These are phyloP conservation scores for Cutaneotrichosporon sp. DNA, from an alignment of 1,284 basidiomycete species.

Conservation along the genomic window DNA sequence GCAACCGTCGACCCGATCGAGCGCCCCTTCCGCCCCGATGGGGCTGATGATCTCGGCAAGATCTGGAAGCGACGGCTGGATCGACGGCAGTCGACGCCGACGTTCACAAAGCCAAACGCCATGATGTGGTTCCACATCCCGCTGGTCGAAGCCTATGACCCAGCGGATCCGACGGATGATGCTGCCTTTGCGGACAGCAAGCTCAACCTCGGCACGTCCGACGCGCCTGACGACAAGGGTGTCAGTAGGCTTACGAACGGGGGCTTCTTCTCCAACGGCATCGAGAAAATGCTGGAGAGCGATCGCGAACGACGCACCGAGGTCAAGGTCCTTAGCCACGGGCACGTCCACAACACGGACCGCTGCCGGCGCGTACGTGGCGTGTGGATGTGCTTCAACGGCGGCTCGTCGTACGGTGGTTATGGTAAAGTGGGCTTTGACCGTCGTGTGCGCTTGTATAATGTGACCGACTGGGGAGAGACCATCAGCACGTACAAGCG, in stretches of 20 bases:
- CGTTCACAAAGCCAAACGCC: constrained; percentile 80
- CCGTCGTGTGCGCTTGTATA: constrained; percentile 80
- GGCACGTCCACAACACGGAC: constrained; percentile 83
- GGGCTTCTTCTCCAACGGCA: constrained; percentile 75
- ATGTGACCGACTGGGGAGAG: constrained; percentile 83
- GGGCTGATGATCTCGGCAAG: constrained; percentile 64
- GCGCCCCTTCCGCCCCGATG: constrained; percentile 76
- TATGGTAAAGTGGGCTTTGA: constrained; percentile 81
- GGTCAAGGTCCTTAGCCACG: constrained; percentile 68
- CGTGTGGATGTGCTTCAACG: constrained; percentile 89
- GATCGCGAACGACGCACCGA: constrained; percentile 44
- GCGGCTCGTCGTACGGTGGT: constrained; percentile 84
- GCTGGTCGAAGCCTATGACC: constrained; percentile 60
- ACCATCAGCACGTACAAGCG: constrained; percentile 84
- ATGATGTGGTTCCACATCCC: constrained; percentile 96
- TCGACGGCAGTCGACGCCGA: constrained; percentile 48
- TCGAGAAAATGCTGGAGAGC: constrained; percentile 59
- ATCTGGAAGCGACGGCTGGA: constrained; percentile 56
- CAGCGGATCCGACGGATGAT: constrained; percentile 49
- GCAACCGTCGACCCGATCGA: constrained; percentile 67
- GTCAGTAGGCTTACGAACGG: constrained; percentile 65
- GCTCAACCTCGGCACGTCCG: constrained; percentile 63
- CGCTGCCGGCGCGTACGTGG: constrained; percentile 79
- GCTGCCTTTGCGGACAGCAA: constrained; percentile 33
- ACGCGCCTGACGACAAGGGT: constrained; percentile 58